A percentile compares a stretch with the other conserved stretches of the same genome.
phyloP scores from a whole-genome alignment of 495 filamentous ascomycete species.

The Ramalina intermedia region DNA sequence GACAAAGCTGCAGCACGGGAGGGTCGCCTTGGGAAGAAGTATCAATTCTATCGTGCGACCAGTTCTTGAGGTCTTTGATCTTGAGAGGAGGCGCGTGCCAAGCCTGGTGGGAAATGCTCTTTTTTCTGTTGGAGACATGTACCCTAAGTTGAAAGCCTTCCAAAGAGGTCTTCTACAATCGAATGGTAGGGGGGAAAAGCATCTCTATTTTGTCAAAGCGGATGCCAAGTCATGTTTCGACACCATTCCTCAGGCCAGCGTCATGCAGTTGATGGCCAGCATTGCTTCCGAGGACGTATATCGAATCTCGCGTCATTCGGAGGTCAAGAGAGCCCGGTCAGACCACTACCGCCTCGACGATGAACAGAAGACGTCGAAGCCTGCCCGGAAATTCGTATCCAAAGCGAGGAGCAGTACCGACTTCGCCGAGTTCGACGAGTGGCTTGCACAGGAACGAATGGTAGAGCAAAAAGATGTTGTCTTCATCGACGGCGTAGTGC shows the following conservation, averaged over 20 bases:
- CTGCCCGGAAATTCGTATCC: slow-evolving; percentile 49
- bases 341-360: slow-evolving; percentile 3
- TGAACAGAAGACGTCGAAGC: slow-evolving; percentile 21
- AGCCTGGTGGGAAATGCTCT: slow-evolving; percentile 56
- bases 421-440: slow-evolving; percentile 36
- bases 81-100: slow-evolving; percentile 56
- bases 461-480: slow-evolving; percentile 43
- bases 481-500: slow-evolving; percentile 50
- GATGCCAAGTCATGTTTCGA: slow-evolving; percentile 91
- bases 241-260: slow-evolving; percentile 68
- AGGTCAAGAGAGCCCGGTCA: slow-evolving; percentile 40
- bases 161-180: slow-evolving; percentile 32
- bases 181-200: slow-evolving; percentile 7
- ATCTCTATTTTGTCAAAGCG: slow-evolving; percentile 74
- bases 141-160: slow-evolving; percentile 58
- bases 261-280: slow-evolving; percentile 50
- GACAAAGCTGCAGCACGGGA: slow-evolving; percentile 34
- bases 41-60: slow-evolving; percentile 74
- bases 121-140: slow-evolving; percentile 70
- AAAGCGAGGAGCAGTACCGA: slow-evolving; percentile 39
- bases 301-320: slow-evolving; percentile 55
- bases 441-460: slow-evolving; percentile 32
- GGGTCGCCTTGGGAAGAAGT: slow-evolving; percentile 46
- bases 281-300: slow-evolving; percentile 55
- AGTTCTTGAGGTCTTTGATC: slow-evolving; percentile 58